These are phyloP conservation scores for Spinacia oleracea DNA, from an alignment of 179 eudicot genomes.

Conservation along the genomic window DNA sequence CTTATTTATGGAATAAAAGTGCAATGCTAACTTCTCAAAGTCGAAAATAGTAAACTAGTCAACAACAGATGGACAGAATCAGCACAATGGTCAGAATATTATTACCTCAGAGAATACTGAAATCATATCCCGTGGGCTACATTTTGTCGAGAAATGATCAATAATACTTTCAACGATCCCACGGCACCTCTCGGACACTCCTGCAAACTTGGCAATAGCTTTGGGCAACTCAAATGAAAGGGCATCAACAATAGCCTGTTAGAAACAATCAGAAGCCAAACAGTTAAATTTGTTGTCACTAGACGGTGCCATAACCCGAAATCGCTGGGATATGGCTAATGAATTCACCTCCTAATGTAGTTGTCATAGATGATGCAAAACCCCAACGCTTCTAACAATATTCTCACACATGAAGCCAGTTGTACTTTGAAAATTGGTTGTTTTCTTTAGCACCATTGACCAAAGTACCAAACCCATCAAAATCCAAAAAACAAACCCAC, in stretches of 20 bases:
- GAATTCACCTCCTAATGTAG: no score
- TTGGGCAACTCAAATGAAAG: slow-evolving; percentile 80
- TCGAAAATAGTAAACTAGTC: no score
- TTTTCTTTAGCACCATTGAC: not conserved
- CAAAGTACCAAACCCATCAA: not conserved
- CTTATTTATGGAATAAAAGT: not conserved
- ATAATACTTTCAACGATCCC: slow-evolving; percentile 55
- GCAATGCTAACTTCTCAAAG: not conserved
- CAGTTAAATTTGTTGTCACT: not conserved
- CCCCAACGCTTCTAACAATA: not conserved
- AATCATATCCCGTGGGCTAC: slow-evolving; percentile 84
- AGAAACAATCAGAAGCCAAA: slow-evolving; percentile 10
- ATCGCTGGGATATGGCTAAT: no score
- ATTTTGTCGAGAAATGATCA: slow-evolving; percentile 47
- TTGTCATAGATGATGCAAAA: not conserved
- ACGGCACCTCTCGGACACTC: slow-evolving; percentile 58
- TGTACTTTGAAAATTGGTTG: not conserved
- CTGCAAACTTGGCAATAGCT: slow-evolving; percentile 66
- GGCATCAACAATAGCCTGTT: slow-evolving; percentile 70
- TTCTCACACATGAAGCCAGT: not conserved
- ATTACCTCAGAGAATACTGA: slow-evolving; percentile 74
- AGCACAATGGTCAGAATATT: not conserved
- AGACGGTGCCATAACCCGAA: no score
- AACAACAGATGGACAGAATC: not conserved
- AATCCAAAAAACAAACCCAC: not conserved